Evolutionary conservation across 805 yeast genomes (phyloP), one percentile per base, ranked within the genome.

Genomic region (Wickerhamomyces sydowiorum): DNA sequence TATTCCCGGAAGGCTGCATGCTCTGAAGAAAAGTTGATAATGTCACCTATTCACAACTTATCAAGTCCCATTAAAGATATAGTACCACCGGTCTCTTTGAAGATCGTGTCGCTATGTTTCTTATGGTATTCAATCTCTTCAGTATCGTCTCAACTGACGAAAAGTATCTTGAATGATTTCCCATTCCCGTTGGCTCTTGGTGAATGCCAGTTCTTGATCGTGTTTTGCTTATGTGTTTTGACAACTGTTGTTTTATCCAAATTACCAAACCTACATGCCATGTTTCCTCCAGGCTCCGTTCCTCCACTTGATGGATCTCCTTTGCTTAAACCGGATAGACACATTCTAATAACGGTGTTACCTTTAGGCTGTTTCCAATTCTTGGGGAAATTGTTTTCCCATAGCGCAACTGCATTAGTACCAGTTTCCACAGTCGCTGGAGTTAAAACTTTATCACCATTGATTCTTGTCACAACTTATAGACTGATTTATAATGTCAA

Each of bases 401-500:
- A 82, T 32, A 72, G 75, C 29, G 87, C 88, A 0, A 80, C 86
- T 0, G 74, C 85, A 6, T 52, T 77, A 33, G 80, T 81, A 7
- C 80, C 86, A 0, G 73, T 82, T 13, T 81, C 87, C 0, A 78
- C 88, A 0, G 85, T 81, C 1, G 80, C 86, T 1, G 79, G 85
- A 43, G 70, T 82, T n/a, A 75, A 82, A 60, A 80, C 87, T 1
- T 59, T 82, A 20, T 75, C 84, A 3, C 89, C 89, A 0, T 59
- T 82, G 35, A 61, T 82, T 19, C 73, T 82, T 25, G 80, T 82
- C 1, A 35, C 69, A 0, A 74, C 82, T 3, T 83, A 82, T 54
- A 65, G 80, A 45, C 9, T 73, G 1, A 20, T 66, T 12, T 78
- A 78, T 51, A 61, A 64, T n/a, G 78, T 78, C 13, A 56, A 51